Base-by-base conservation (phyloP, 176 grass and related monocot genomes). In the Oropetium thomaeum region DNA sequence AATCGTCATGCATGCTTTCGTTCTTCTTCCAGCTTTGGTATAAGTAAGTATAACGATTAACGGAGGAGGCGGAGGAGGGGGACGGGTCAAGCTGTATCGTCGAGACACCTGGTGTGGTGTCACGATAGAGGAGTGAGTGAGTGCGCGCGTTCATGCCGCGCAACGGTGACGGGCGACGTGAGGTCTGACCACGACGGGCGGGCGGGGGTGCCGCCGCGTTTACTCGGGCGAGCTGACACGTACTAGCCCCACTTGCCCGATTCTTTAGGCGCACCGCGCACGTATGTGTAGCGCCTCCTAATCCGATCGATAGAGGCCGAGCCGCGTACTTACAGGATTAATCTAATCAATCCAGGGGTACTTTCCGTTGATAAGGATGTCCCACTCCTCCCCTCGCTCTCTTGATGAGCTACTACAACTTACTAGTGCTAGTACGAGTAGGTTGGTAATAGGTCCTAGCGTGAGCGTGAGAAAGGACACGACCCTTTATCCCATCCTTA, bases 191-290 rank as follows among this genome's bases (percentile, higher is more conserved):
- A 13, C 20, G 59, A 37, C 3, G 5, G n/a, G n/a, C n/a, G n/a
- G n/a, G 11, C 55, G 12, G 17, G 38, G 14, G 40, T 76, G 71
- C 77, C 8, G 71, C 77, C 77, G 84, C 77, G 33, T 26, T 29
- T 69, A 4, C 34, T 8, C 42, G 20, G 77, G 8, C 28, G 40
- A n/a, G 15, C 12, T 15, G 84, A 81, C 84, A 86, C 83, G 83
- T 80, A 69, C 31, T 13, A 27, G 49, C 28, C 57, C n/a, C n/a
- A n/a, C n/a, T n/a, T 25, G 44, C 26, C 75, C 0, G 43, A 54
- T 27, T 71, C 20, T 1, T 22, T 22, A 35, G 44, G 26, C 20
- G 19, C 69, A 82, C 79, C n/a, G n/a, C n/a, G n/a, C n/a, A n/a
- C n/a, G n/a, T n/a, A n/a, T n/a, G n/a, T n/a, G 79, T 81, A 64